Percentiles rank a stretch among this genome's conserved stretches.
phyloP scores from a whole-genome alignment of 768 basidiomycete genomes.

The Kwoniella botswanensis region DNA sequence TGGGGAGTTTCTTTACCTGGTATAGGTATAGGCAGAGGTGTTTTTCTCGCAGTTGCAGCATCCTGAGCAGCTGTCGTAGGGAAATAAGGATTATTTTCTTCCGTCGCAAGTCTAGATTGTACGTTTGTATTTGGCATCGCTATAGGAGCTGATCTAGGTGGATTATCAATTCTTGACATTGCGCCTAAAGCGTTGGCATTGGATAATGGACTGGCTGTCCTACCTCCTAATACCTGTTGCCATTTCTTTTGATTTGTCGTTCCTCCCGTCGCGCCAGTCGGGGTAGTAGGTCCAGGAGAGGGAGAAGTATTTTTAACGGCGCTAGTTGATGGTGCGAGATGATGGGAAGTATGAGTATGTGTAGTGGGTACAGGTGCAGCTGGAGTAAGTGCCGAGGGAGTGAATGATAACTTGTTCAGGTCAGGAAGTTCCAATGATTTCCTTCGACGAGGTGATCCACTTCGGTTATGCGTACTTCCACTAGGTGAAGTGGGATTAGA shows the following conservation, averaged over 20 bases:
- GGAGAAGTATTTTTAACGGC: conserved; percentile 6
- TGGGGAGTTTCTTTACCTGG: conserved; percentile 22
- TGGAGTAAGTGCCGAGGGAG: conserved; percentile 50
- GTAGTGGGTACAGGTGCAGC: conserved; percentile 43
- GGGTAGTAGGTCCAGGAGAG: neutral
- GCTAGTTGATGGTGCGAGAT: conserved; percentile 31
- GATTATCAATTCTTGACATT: conserved; percentile 41
- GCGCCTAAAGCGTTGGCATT: conserved; percentile 32
- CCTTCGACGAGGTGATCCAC: conserved; percentile 49
- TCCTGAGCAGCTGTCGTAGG: conserved; percentile 34
- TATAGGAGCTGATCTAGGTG: conserved; percentile 18
- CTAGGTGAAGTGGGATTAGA: conserved; percentile 52
- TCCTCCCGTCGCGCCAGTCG: neutral
- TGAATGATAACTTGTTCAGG: conserved; percentile 56
- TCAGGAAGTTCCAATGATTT: conserved; percentile 58
- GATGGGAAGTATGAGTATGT: conserved; percentile 40
- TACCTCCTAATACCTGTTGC: conserved; percentile 44
- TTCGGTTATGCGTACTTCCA: conserved; percentile 11
- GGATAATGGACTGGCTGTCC: conserved; percentile 36
- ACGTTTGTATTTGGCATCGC: conserved; percentile 25
- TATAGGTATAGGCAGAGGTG: conserved; percentile 30
- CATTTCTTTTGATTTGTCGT: conserved; percentile 28
- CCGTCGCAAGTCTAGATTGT: neutral
- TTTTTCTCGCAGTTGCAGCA: conserved; percentile 13
- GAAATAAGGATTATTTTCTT: conserved; percentile 49